Evolutionary conservation across 305 asterid genomes (phyloP).

Genomic region (Solanum hybrid): DNA sequence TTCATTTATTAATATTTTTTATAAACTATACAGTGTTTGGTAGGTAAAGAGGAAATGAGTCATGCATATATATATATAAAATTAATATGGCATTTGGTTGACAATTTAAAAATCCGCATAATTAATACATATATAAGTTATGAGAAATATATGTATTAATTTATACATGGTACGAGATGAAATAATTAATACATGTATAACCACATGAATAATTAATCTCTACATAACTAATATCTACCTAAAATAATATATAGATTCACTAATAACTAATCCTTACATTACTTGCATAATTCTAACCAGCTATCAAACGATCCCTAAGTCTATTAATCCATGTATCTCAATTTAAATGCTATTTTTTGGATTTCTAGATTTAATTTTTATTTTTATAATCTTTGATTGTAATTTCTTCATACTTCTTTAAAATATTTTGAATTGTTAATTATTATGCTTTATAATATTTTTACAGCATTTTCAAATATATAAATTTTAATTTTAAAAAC

Average conservation of each 20-base stretch:
- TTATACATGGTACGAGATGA: not conserved
- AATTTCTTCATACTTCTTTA: not conserved
- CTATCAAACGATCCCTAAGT: not conserved
- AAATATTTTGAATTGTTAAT: not conserved
- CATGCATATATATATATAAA: too few relatives aligned
- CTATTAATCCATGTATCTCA: not conserved
- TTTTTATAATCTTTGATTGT: not conserved
- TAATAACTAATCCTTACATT: not conserved
- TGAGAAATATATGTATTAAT: not conserved
- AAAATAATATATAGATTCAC: not conserved
- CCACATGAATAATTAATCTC: not conserved
- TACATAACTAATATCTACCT: not conserved
- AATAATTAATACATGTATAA: not conserved
- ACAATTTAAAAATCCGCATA: rapidly evolving
- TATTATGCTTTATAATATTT: not conserved
- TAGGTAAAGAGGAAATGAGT: not conserved
- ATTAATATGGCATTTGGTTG: not conserved
- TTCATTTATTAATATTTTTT: too few relatives aligned
- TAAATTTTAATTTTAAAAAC: not conserved
- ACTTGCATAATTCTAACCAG: not conserved
- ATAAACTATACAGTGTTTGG: not conserved
- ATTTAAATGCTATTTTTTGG: not conserved
- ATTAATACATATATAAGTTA: not conserved
- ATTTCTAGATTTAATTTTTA: not conserved
- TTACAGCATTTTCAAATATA: not conserved